phyloP scores from a whole-genome alignment of 768 basidiomycete species.

The Boletus subparvulus region DNA sequence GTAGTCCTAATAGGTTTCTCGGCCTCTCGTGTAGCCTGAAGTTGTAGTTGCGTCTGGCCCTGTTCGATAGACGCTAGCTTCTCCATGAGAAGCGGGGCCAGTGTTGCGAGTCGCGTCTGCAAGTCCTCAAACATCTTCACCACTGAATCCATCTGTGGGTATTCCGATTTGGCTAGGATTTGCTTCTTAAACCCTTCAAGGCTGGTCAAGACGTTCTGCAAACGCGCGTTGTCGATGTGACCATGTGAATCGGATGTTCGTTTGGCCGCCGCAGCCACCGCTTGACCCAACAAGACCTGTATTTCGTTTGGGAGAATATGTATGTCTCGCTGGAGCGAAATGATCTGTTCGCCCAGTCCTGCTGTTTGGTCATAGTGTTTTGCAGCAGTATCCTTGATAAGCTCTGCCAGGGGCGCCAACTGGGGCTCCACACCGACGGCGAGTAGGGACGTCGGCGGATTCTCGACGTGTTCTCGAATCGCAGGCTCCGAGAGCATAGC shows the following conservation, averaged over 20 bases:
- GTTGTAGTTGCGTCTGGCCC: constrained; percentile 20
- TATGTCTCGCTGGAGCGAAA: constrained; percentile 33
- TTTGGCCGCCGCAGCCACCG: constrained; percentile 1
- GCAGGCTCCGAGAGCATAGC: constrained; percentile 22
- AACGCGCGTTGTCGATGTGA: not conserved
- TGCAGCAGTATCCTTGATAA: constrained; percentile 36
- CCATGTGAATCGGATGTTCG: not conserved
- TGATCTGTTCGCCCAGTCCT: constrained; percentile 33
- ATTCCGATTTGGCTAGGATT: constrained; percentile 4
- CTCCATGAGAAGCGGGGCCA: constrained; percentile 38
- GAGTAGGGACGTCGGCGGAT: constrained; percentile 10
- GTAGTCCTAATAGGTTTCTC: not conserved
- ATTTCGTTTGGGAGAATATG: constrained; percentile 30
- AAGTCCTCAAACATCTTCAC: constrained; percentile 40
- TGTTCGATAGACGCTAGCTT: constrained; percentile 34
- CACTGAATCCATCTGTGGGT: constrained; percentile 21
- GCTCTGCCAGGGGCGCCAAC: constrained; percentile 30
- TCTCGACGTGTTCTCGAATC: constrained; percentile 19
- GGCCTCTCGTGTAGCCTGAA: constrained; percentile 11
- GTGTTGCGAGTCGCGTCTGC: constrained; percentile 37
- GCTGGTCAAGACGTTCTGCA: constrained; percentile 8
- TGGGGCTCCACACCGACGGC: constrained; percentile 13
- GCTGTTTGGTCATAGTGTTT: constrained; percentile 38
- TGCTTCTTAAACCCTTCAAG: constrained; percentile 23
- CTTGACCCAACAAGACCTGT: constrained; percentile 13